Conservation (phyloP, 2,329 filamentous ascomycete genomes). For the Talaromyces sp. region DNA sequence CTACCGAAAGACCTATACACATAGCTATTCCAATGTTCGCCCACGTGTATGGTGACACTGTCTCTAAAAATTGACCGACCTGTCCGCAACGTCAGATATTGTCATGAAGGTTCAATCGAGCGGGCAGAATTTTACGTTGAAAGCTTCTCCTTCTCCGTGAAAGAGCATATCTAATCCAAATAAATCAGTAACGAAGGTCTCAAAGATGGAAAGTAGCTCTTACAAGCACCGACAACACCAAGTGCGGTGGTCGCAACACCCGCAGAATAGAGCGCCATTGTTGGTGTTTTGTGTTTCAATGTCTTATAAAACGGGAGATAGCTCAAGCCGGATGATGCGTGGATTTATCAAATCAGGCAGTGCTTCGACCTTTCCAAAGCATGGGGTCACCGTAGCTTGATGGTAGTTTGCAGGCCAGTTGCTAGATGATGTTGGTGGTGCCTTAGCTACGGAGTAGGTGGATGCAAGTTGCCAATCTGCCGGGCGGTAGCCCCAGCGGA, state of each 20-base stretch:
- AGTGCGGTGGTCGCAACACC: conserved; percentile 66
- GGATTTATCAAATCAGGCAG: background rate
- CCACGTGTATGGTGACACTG: conserved; percentile 91
- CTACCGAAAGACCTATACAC: conserved; percentile 93
- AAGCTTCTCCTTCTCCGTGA: conserved; percentile 89
- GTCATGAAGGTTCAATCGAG: background rate
- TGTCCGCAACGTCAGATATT: conserved; percentile 36
- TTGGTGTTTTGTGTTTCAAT: conserved; percentile 19
- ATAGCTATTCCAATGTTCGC: conserved; percentile 84
- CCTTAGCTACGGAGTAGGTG: background rate
- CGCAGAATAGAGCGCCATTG: conserved; percentile 72
- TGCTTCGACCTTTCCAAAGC: conserved; percentile 1
- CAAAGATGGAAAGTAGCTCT: conserved; percentile 32
- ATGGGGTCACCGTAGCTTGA: background rate
- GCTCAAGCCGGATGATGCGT: background rate
- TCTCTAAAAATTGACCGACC: conserved; percentile 91
- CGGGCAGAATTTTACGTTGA: conserved; percentile 65
- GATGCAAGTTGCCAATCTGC: conserved; percentile 11
- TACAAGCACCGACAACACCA: conserved; percentile 74
- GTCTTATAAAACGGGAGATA: background rate
- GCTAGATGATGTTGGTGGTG: background rate
- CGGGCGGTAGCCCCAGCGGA: conserved; percentile 11
- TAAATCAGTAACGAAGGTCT: conserved; percentile 21
- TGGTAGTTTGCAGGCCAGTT: background rate
- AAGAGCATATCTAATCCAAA: conserved; percentile 84